phyloP scores from a whole-genome alignment of 1,284 basidiomycete species.

The Microbotryum silenes-acaulis region DNA sequence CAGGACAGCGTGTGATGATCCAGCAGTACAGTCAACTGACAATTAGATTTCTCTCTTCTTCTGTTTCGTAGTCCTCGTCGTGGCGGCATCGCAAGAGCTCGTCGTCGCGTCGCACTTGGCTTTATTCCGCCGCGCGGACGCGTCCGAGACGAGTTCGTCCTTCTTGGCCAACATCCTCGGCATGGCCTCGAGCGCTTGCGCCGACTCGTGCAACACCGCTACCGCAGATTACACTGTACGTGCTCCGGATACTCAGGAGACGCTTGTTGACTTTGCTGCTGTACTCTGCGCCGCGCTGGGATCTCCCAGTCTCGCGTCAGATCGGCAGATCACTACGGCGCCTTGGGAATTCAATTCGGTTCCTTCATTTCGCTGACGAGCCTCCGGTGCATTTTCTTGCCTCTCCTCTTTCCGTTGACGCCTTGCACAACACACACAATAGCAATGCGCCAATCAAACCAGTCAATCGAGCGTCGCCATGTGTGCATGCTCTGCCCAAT shows the following conservation, averaged over 20 bases:
- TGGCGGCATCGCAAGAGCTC: neutral
- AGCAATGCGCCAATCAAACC: conserved; percentile 18
- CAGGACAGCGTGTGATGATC: too few relatives aligned
- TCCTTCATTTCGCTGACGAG: neutral
- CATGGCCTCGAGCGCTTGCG: conserved; percentile 1
- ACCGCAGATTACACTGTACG: conserved; percentile 14
- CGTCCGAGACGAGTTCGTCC: conserved; percentile 7
- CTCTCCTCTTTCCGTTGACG: neutral
- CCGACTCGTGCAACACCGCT: conserved; percentile 6
- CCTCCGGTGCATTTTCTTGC: neutral
- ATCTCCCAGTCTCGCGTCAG: neutral
- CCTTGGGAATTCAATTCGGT: neutral
- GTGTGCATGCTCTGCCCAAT: conserved; percentile 25
- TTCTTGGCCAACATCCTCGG: conserved; percentile 18
- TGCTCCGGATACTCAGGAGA: neutral
- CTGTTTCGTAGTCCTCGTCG: too few relatives aligned
- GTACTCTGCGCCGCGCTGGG: neutral
- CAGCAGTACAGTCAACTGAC: too few relatives aligned
- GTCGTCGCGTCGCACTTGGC: neutral
- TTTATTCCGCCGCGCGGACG: conserved; percentile 9
- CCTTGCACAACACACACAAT: neutral
- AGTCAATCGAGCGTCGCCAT: conserved; percentile 19
- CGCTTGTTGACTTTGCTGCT: neutral
- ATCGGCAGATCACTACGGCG: neutral
- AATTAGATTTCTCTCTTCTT: too few relatives aligned